Percentiles rank a stretch among this genome's conserved stretches.
Conservation (phyloP, 2,329 filamentous ascomycete genomes). For the Paraphoma sp. region DNA sequence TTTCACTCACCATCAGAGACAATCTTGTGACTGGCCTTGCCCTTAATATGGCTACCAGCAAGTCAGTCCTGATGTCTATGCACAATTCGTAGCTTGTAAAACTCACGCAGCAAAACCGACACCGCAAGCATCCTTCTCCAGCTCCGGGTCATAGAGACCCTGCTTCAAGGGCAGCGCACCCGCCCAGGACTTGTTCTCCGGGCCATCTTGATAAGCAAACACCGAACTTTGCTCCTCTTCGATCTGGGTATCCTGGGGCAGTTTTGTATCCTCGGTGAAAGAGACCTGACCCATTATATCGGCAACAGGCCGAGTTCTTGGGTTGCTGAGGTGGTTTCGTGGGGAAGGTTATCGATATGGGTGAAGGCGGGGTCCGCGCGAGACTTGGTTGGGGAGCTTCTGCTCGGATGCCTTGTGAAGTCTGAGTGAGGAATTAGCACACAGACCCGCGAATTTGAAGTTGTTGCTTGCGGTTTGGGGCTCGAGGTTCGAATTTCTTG, state of each 20-base stretch:
- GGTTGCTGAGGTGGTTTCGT: constrained; percentile 29
- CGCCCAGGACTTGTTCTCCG: constrained; percentile 91
- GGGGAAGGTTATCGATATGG: constrained; percentile 27
- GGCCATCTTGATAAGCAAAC: constrained; percentile 82
- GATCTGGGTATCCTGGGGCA: constrained; percentile 53
- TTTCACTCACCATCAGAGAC: constrained; percentile 85
- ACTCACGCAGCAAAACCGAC: constrained; percentile 97
- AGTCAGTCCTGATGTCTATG: constrained; percentile 32
- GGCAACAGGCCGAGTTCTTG: constrained; percentile 56
- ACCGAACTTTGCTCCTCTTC: constrained; percentile 67
- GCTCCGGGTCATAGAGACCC: constrained; percentile 94
- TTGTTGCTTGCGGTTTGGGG: constrained; percentile 6
- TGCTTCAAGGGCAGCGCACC: constrained; percentile 96
- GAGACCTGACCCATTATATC: constrained; percentile 63
- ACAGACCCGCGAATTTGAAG: background rate
- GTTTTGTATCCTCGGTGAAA: constrained; percentile 59
- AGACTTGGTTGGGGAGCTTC: constrained; percentile 29
- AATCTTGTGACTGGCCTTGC: constrained; percentile 96
- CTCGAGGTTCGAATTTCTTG: constrained; percentile 8
- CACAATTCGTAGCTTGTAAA: background rate
- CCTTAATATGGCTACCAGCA: constrained; percentile 84
- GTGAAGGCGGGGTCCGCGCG: constrained; percentile 31
- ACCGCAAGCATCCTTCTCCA: constrained; percentile 99
- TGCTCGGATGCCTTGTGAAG: constrained; percentile 28
- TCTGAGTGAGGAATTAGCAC: constrained; percentile 5